Evolutionary conservation across 148 eudicot species (phyloP), one percentile per base, ranked within the genome.

Genomic region (Rhododendron williamsianum): DNA sequence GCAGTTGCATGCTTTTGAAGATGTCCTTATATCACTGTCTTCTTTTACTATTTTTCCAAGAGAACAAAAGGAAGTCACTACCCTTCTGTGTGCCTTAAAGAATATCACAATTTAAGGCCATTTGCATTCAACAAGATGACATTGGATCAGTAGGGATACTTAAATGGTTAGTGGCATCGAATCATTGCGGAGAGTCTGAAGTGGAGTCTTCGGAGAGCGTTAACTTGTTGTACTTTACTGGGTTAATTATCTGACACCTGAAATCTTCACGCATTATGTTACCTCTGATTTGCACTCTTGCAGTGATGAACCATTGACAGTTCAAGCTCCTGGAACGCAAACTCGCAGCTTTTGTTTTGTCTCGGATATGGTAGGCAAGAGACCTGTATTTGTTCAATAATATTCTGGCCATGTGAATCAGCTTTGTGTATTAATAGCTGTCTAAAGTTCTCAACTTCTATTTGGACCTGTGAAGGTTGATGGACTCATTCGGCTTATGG

Each of bases 311-410:
- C 93, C 99, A 23, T 89, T 97, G 92, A 97, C 99, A 4, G 98
- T 97, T 83, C 99, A 97, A 80, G 87, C 92, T 87, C 99, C 99
- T 82, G 99, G 99, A 87, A 97, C 96, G 43, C 98, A 97, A 87
- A 95, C 99, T 43, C 94, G 98, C 63, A 97, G 99, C 90, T 97
- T 97, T 90, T 97, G 99, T 86, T 97, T 89, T 82, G 99, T 97
- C 71, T 90, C 99, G 81, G 99, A 97, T 90, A 95, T 95, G 98
- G 99, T 97, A 91, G 48, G 91, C 67, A 16, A 45, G 35, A 60
- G 25, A 4, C 85, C n/a, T 36, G 6, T 41, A 10, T 43, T 43
- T 9, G 25, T 85, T 38, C 9, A 25, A 72, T n/a, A 81, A 49
- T 72, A 16, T 71, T 84, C 21, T 74, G 12, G 27, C 80, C 71